phyloP scores from a whole-genome alignment of 768 basidiomycete species.

The Lyophyllum semitale region DNA sequence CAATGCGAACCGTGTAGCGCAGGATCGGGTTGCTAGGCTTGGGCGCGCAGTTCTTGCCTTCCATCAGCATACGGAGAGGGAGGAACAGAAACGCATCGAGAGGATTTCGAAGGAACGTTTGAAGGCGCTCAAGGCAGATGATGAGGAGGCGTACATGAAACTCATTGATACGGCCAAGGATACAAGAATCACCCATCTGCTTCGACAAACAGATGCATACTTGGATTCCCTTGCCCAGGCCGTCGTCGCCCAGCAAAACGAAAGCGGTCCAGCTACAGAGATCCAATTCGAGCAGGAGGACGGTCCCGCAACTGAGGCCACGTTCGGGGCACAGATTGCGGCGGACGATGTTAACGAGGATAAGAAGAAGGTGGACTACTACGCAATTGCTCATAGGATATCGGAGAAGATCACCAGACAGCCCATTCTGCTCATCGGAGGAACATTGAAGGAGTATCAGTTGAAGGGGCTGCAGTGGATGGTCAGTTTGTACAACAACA shows the following conservation, averaged over 20 bases:
- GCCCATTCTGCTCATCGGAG: constrained; percentile 77
- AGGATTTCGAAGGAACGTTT: constrained; percentile 96
- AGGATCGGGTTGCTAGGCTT: constrained; percentile 69
- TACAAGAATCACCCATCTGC: constrained; percentile 94
- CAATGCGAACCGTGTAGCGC: constrained; percentile 62
- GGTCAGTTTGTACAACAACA: constrained; percentile 97
- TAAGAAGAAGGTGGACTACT: constrained; percentile 89
- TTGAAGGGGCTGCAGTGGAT: constrained; percentile 97
- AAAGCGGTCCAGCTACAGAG: constrained; percentile 47
- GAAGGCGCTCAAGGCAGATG: constrained; percentile 94
- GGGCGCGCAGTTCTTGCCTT: constrained; percentile 80
- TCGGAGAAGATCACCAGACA: constrained; percentile 83
- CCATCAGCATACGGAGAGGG: constrained; percentile 92
- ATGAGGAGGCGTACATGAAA: constrained; percentile 99
- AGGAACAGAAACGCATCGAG: constrained; percentile 97
- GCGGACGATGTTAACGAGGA: constrained; percentile 60
- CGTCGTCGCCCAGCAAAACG: constrained; percentile 89
- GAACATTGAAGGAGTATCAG: constrained; percentile 93
- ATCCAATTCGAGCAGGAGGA: constrained; percentile 62
- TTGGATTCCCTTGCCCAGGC: constrained; percentile 95
- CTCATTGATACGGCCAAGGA: constrained; percentile 99
- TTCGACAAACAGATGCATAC: constrained; percentile 92
- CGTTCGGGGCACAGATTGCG: constrained; percentile 82
- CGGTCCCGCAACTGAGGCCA: constrained; percentile 80
- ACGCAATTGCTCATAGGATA: constrained; percentile 91